Base-by-base conservation (phyloP, 148 eudicot species). In the Oxyria digyna region DNA sequence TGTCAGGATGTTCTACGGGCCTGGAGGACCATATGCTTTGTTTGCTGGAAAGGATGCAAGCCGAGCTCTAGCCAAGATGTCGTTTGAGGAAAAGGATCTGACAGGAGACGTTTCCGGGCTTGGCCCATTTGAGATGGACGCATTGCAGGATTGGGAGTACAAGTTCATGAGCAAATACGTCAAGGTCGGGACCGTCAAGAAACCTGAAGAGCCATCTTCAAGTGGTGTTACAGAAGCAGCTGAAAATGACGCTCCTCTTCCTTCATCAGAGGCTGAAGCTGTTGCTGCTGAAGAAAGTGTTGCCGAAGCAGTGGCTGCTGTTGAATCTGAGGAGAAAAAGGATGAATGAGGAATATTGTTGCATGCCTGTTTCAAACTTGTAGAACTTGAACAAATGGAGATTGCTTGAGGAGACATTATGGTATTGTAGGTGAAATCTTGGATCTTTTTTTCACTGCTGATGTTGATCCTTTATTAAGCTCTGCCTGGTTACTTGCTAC, bases 41-140 rank as follows among this genome's bases (percentile, higher is more conserved):
- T 94, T 94, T 75, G 99, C 99, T 0, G 98, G 98, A 27, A 94
- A 85, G 70, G 98, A 94, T 59, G 98, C 98, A 4, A 94, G 98
- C 71, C 80, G 96, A 73, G 99, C 99, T 71, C 87, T 94, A 24
- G 99, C 99, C 46, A 94, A 94, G 85, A 94, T 88, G 99, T 90
- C 99, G 0, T 94, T 94, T 49, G 99, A 94, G 76, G 96, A 94
- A 0, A 82, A 82, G 74, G 99, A 94, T 78, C 78, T 90, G 35
- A 94, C 85, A 0, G 90, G 92, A 23, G 97, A 90, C 74, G 72
- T 84, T 62, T 77, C 97, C 17, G 97, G 96, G 23, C 91, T 94
- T 23, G 96, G 96, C 52, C 84, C 87, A 15, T 94, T 84, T 31
- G 99, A 94, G 80, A 91, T 90, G 4, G 99, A 94, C 70, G 96